phyloP scores from a whole-genome alignment of 1,284 basidiomycete species.

The Abortiporus biennis region DNA sequence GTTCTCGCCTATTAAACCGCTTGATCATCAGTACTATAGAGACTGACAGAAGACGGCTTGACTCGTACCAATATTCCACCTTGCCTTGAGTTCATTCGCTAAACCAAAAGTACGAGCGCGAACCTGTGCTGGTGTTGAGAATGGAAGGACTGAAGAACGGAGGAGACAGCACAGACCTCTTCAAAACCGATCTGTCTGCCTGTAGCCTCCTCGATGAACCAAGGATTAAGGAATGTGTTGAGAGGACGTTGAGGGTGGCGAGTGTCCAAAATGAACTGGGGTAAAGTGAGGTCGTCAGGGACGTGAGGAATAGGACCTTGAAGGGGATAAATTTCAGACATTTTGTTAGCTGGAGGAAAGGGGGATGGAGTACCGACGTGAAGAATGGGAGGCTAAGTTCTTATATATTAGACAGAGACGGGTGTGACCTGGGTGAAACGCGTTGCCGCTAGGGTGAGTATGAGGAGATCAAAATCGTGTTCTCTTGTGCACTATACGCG shows the following conservation, averaged over 20 bases:
- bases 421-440: no score
- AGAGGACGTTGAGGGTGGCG: constrained; percentile 42
- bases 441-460: no score
- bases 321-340: no score
- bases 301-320: no score
- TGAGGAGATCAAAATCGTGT: no score
- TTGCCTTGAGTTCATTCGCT: constrained; percentile 22
- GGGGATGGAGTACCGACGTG: no score
- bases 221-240: constrained; percentile 11
- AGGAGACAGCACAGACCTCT: constrained; percentile 7
- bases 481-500: no score
- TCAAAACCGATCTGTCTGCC: constrained; percentile 16
- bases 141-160: not conserved
- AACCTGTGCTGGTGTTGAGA: constrained; percentile 10
- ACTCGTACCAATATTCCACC: constrained; percentile 23
- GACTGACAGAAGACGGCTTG: not conserved
- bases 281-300: constrained; percentile 66
- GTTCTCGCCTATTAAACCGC: constrained; percentile 11
- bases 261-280: constrained; percentile 67
- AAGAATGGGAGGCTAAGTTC: no score
- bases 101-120: constrained; percentile 24
- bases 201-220: constrained; percentile 20
- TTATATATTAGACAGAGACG: no score
- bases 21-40: constrained; percentile 1
- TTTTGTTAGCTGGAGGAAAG: no score